Conservation (phyloP, 2,329 filamentous ascomycete genomes). For the Neofusicoccum umdonicola region DNA sequence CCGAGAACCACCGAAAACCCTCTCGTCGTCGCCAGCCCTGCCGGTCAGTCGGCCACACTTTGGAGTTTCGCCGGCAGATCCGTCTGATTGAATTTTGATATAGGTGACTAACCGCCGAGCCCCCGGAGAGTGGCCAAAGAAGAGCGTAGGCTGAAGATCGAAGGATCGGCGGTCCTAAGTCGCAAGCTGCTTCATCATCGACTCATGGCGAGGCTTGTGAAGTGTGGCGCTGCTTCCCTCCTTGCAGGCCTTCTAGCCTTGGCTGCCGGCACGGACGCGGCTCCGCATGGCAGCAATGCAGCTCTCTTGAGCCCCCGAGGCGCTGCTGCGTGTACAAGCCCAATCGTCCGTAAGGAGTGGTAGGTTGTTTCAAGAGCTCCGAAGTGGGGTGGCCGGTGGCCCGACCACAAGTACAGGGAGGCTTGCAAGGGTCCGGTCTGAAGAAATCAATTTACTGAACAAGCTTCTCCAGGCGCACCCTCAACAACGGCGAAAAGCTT, state of each 20-base stretch:
- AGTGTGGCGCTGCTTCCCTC: slow-evolving; percentile 3
- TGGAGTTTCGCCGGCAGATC: neutral
- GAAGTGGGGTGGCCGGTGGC: neutral
- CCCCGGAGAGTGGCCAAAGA: neutral
- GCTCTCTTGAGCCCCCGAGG: neutral
- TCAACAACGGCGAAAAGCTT: slow-evolving; percentile 30
- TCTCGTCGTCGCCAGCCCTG: neutral
- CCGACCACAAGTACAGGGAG: neutral
- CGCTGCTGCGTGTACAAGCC: neutral
- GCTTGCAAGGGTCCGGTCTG: neutral
- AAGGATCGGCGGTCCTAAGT: neutral
- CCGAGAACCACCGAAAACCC: neutral
- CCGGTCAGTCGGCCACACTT: neutral
- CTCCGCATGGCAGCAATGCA: neutral
- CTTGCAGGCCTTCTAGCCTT: neutral
- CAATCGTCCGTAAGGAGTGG: slow-evolving; percentile 14
- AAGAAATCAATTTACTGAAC: neutral
- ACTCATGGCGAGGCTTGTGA: neutral
- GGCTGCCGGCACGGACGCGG: neutral
- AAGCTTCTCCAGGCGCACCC: slow-evolving; percentile 22
- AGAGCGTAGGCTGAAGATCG: neutral
- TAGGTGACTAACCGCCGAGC: neutral
- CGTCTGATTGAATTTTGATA: neutral
- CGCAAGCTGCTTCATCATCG: slow-evolving; percentile 4
- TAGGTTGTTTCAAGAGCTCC: neutral